Conservation (phyloP, 495 filamentous ascomycete species). For the Penicillium turbatum region DNA sequence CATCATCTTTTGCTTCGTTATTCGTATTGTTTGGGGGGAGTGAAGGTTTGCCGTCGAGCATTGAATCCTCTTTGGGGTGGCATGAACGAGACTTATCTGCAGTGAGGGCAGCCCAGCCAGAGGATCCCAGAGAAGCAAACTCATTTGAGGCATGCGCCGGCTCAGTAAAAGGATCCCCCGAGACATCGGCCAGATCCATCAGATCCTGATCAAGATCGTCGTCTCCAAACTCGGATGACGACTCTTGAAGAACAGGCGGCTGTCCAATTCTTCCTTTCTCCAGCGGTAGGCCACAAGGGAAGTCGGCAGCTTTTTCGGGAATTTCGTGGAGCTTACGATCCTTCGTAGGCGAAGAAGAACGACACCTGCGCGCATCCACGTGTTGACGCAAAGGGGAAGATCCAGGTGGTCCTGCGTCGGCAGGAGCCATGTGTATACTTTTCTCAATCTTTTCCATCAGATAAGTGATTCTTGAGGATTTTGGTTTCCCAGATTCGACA, state of each 20-base stretch:
- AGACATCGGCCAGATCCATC: constrained; percentile 45
- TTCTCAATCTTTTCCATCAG: constrained; percentile 66
- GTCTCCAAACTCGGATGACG: constrained; percentile 58
- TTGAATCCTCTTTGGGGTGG: not conserved
- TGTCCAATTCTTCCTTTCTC: constrained; percentile 8
- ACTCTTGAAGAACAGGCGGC: constrained; percentile 23
- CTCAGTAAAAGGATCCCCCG: constrained; percentile 32
- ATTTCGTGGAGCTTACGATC: constrained; percentile 16
- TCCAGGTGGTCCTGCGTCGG: constrained; percentile 38
- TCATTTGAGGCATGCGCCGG: constrained; percentile 6
- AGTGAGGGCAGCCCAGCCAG: constrained; percentile 14
- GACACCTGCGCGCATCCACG: constrained; percentile 31
- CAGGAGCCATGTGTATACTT: constrained; percentile 43
- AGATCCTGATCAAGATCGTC: constrained; percentile 56
- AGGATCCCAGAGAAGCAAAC: constrained; percentile 18
- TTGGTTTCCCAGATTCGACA: constrained; percentile 47
- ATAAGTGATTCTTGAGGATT: constrained; percentile 55
- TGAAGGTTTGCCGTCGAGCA: constrained; percentile 3
- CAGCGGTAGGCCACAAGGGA: constrained; percentile 1
- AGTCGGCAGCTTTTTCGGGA: constrained; percentile 6
- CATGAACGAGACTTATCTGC: constrained; percentile 15
- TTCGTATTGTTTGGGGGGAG: constrained; percentile 41
- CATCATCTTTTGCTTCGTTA: constrained; percentile 40
- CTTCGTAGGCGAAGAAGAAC: constrained; percentile 46
- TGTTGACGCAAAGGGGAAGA: constrained; percentile 53